Base-by-base conservation (phyloP, 106 monocot species). In the Dendrobium chrysotoxum region DNA sequence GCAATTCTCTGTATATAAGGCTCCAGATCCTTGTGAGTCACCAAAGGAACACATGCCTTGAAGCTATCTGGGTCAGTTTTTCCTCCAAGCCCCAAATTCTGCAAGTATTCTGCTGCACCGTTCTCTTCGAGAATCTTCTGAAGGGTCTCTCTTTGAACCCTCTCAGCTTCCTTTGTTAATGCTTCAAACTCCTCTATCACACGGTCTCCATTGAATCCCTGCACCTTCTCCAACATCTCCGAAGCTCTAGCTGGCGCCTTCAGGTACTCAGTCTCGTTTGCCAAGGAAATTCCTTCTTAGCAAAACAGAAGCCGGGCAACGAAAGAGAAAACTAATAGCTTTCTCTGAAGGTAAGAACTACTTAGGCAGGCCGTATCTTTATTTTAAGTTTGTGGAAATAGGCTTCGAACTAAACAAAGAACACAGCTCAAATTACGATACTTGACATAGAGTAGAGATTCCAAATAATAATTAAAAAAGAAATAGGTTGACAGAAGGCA, bases 51-150 rank as follows among this genome's bases (percentile, higher is more conserved):
- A 57, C 86, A 90, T 4, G 81, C 79, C 79, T 87, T 89, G 85
- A 88, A 96, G 84, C 91, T 93, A 78, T 84, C 84, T 1, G 78
- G 81, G 74, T 96, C 96, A 4, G 89, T 96, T 50, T 93, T 86
- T 39, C 91, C 91, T 7, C 47, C 84, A 35, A 96, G 88, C 4
- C 93, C 93, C 53, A 88, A 78, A 30, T 78, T 82, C 80, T 65
- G 74, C 82, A 96, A 81, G 80, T 96, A 96, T 82, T 96, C 93
- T 2, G 91, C 89, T 12, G 84, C 89, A 20, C 81, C 81, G 50
- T 93, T 96, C 64, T 87, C 81, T n/a, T 85, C 81, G 2, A 96
- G 89, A 39, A 96, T 88, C 80, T 78, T 85, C 38, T 65, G 78
- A 35, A 96, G 89, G 5, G 96, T 91, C 67, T 89, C 96, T 41